Evolutionary conservation across 2,329 filamentous ascomycete genomes (phyloP).

Genomic region (Macrophomina phaseolina): DNA sequence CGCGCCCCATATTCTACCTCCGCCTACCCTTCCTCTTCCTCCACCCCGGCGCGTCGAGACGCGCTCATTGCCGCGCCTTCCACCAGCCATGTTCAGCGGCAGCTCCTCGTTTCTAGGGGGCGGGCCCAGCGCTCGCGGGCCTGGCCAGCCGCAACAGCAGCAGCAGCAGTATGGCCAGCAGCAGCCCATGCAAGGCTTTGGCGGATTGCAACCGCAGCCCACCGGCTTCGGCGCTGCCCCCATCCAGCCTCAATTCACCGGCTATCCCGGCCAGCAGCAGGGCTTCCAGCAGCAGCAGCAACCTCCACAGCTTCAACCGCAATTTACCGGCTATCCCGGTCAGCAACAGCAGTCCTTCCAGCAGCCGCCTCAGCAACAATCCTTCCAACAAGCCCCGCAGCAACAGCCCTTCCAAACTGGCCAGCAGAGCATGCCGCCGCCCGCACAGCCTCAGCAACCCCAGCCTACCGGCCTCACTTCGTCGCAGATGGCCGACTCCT

Average conservation of each 20-base stretch:
- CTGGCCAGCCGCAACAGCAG: slow-evolving; percentile 55
- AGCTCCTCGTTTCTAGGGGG: slow-evolving; percentile 85
- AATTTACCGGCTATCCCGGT: slow-evolving; percentile 57
- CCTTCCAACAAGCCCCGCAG: slow-evolving; percentile 30
- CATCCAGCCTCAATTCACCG: slow-evolving; percentile 69
- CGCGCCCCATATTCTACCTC: slow-evolving; percentile 12
- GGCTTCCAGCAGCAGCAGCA: slow-evolving; percentile 49
- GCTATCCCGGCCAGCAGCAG: slow-evolving; percentile 54
- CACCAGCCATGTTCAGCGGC: slow-evolving; percentile 78
- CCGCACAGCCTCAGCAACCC: slow-evolving; percentile 51
- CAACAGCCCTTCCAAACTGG: slow-evolving; percentile 45
- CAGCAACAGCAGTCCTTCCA: slow-evolving; percentile 52
- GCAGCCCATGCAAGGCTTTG: slow-evolving; percentile 61
- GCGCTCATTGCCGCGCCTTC: neutral
- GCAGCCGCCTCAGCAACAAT: slow-evolving; percentile 44
- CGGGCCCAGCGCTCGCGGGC: slow-evolving; percentile 75
- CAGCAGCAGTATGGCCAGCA: slow-evolving; percentile 58
- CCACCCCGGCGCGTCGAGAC: neutral
- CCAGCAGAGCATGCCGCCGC: slow-evolving; percentile 57
- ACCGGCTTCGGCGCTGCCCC: slow-evolving; percentile 59
- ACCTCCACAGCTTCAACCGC: slow-evolving; percentile 41
- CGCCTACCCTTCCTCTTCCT: neutral
- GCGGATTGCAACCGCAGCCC: slow-evolving; percentile 52
- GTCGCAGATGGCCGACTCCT: slow-evolving; percentile 68
- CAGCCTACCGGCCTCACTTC: slow-evolving; percentile 68